Evolutionary conservation across 768 basidiomycete genomes (phyloP).

Genomic region (Pleurotus djamor): DNA sequence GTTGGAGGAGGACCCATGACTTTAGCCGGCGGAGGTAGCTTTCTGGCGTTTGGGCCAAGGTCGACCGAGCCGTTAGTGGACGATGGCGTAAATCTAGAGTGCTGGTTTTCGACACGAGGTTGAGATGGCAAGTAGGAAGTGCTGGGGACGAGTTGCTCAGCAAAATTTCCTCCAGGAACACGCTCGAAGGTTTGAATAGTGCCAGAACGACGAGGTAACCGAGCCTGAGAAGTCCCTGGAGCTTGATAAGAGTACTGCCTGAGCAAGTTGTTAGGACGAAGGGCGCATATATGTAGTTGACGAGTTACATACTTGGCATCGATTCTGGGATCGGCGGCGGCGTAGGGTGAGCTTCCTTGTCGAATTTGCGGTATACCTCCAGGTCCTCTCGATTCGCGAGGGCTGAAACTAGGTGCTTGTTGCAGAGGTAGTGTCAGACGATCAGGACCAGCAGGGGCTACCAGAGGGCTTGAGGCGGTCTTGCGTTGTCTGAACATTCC

Average conservation of each 20-base stretch:
- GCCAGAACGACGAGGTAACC: slow-evolving; percentile 39
- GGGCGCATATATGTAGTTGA: neutral
- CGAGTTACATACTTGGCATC: slow-evolving; percentile 40
- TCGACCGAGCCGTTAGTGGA: slow-evolving; percentile 4
- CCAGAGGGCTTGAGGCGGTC: slow-evolving; percentile 44
- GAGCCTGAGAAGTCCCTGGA: slow-evolving; percentile 39
- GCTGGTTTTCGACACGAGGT: neutral
- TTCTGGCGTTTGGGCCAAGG: no score
- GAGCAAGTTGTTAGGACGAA: neutral
- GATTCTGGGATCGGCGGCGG: slow-evolving; percentile 34
- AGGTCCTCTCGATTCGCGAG: slow-evolving; percentile 17
- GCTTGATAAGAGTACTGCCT: slow-evolving; percentile 72
- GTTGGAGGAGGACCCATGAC: slow-evolving; percentile 55
- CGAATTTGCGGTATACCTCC: slow-evolving; percentile 26
- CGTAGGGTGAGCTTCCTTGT: neutral
- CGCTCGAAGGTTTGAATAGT: slow-evolving; percentile 37
- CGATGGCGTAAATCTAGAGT: slow-evolving; percentile 21
- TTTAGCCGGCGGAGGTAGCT: slow-evolving; percentile 8
- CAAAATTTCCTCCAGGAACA: slow-evolving; percentile 12
- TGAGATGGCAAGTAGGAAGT: neutral
- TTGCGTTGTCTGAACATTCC: slow-evolving; percentile 11
- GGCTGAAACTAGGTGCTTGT: slow-evolving; percentile 45
- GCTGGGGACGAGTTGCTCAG: slow-evolving; percentile 15
- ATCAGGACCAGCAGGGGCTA: slow-evolving; percentile 56
- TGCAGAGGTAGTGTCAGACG: slow-evolving; percentile 67